Evolutionary conservation across 2,329 filamentous ascomycete genomes (phyloP).

Genomic region (Hyphodiscus sp.): DNA sequence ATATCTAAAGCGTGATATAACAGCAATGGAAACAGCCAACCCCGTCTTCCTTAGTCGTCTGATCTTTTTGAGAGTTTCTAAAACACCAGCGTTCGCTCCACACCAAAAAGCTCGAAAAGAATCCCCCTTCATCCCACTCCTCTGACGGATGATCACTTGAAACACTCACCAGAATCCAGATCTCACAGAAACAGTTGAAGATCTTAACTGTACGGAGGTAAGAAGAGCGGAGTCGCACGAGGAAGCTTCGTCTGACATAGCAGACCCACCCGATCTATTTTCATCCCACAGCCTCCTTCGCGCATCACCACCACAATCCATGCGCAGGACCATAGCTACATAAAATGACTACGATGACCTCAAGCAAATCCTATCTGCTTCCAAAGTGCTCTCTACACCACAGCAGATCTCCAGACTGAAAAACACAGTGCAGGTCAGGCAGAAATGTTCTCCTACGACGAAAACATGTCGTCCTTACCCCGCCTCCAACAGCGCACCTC

Average conservation of each 20-base stretch:
- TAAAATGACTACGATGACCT: neutral
- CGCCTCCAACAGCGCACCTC: neutral
- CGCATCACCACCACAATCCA: neutral
- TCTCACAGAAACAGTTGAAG: no score
- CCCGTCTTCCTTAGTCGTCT: no score
- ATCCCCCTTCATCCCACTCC: no score
- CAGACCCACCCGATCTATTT: neutral
- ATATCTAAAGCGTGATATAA: no score
- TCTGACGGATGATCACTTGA: no score
- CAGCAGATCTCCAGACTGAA: neutral
- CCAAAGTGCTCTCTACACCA: neutral
- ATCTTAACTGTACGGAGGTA: no score
- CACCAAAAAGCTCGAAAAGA: no score
- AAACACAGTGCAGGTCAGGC: neutral
- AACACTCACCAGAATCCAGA: no score
- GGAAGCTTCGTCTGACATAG: neutral
- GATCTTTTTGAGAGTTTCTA: no score
- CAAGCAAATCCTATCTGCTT: neutral
- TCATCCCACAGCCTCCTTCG: neutral
- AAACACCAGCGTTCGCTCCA: no score
- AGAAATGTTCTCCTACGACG: neutral
- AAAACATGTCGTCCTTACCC: neutral
- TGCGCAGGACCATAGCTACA: neutral
- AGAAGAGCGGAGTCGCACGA: no score
- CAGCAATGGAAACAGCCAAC: no score